Base-by-base conservation (phyloP, 2,329 filamentous ascomycete species). In the Colletotrichum godetiae region DNA sequence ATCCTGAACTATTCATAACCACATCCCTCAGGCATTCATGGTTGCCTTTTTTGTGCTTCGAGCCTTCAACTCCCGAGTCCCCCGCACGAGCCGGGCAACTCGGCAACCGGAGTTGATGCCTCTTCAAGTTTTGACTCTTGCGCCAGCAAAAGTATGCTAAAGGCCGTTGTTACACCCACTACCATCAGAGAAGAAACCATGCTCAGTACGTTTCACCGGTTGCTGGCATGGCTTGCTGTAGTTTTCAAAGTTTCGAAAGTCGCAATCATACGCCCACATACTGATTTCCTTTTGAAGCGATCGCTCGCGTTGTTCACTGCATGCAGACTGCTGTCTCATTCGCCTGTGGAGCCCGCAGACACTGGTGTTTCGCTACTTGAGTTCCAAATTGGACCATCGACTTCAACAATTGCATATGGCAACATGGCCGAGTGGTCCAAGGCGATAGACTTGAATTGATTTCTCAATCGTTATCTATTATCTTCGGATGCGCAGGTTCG, bases 341-440 rank as follows among this genome's bases (percentile, higher is more conserved):
- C 15, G 42, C 3, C 7, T n/a, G 42, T 49, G 42, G 42, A 15
- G 10, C 22, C 22, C 11, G 4, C n/a, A 2, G 2, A 3, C 10
- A 2, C 1, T 4, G 7, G 1, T 1, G 1, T 1, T 0, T 0
- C 6, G 2, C 35, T 64, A 55, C 61, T 64, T 63, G 1, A 0
- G 5, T 0, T 2, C 2, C 1, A 3, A 5, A 0, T 11, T 2
- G 0, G 1, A 1, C 1, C 1, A 0, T 1, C 6, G 0, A 13
- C 3, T 0, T 31, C 22, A 56, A 15, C n/a, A 31, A 15, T 1
- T 22, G 2, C n/a, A 19, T 27, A 68, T 31, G 71, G 71, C 71
- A 73, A 68, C 71, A 73, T 73, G 71, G 42, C 56, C 68, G 71
- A 73, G 71, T 73, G 71, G 71, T 73, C 42, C 70, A 73, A 73